Evolutionary conservation across 2,329 filamentous ascomycete genomes (phyloP), one percentile per base, ranked within the genome.

Genomic region (Teratosphaeria viscida): DNA sequence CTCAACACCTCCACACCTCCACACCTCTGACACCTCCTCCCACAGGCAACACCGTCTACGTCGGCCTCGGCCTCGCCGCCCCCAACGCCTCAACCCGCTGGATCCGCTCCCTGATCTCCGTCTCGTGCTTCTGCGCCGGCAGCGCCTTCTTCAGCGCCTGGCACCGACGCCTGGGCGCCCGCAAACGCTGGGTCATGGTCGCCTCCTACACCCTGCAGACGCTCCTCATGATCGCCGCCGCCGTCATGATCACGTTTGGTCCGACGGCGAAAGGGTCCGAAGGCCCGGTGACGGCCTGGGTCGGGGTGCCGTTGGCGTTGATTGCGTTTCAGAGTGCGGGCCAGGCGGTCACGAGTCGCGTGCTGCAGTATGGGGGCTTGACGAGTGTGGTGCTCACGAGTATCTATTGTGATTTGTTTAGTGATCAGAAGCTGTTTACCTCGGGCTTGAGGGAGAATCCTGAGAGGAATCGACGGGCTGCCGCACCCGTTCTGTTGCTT

Each of bases 341-440:
- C 0, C 89, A 92, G 71, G 88, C 88, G 1, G 85, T 91, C n/a
- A 83, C 83, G 0, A 89, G 86, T 66, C 77, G 88, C 3, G 84
- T 87, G 0, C 73, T 92, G 61, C 81, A 85, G 66, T 87, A 85
- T 69, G 85, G 84, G 60, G 83, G 85, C 2, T 75, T 92, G 23
- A 91, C 88, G 0, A 90, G 86, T 62, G 88, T 91, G 16, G 89
- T 92, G 2, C 74, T 94, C 61, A 92, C 89, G 1, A 90, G 87
- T 70, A 85, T 89, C 62, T 92, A 92, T 75, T 91, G 88, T 69
- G 89, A 92, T 70, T 69, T 92, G 23, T 90, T 90, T 65, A 87
- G 85, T 1, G 87, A 90, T 67, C 74, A 78, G 10, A 75, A 77
- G 8, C 62, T 85, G n/a, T 71, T 82, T 4, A 71, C 71, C 0